These are phyloP conservation scores for Epichloe typhina DNA, from an alignment of 2,329 filamentous ascomycete genomes.

Conservation along the genomic window DNA sequence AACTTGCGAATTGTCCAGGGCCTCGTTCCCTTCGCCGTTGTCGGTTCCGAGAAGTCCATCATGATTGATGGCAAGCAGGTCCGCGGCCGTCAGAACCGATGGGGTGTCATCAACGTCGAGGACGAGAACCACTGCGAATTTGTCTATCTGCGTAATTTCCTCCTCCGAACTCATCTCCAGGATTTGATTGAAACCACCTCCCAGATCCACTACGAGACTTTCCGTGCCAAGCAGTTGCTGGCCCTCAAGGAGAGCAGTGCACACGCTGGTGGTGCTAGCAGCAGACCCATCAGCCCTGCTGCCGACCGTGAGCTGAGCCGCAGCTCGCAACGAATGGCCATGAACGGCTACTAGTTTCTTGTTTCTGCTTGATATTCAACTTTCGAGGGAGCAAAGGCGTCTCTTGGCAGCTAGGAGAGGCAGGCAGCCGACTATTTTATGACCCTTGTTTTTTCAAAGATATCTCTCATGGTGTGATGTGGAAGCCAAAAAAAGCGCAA, in stretches of 20 bases:
- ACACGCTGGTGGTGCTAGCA: conserved; percentile 61
- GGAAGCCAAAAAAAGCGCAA: conserved; percentile 12
- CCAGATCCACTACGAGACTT: conserved; percentile 99
- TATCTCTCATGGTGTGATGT: conserved; percentile 18
- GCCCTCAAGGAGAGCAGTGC: conserved; percentile 97
- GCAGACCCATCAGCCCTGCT: conserved; percentile 82
- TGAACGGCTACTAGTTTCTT: conserved; percentile 82
- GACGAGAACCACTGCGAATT: conserved; percentile 99
- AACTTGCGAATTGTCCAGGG: conserved; percentile 37
- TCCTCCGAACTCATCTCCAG: conserved; percentile 94
- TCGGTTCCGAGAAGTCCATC: conserved; percentile 96
- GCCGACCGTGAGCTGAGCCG: conserved; percentile 94
- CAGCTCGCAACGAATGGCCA: conserved; percentile 91
- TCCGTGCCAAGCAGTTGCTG: conserved; percentile 97
- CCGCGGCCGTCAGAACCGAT: conserved; percentile 94
- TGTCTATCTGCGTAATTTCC: conserved; percentile 94
- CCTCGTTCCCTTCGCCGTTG: conserved; percentile 93
- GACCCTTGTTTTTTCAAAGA: conserved; percentile 11
- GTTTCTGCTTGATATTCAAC: conserved; percentile 17
- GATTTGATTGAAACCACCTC: conserved; percentile 98
- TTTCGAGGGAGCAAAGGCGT: conserved; percentile 22
- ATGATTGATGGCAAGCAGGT: conserved; percentile 96
- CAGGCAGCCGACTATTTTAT: conserved; percentile 10
- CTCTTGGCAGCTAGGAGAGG: conserved; percentile 15
- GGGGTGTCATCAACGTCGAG: conserved; percentile 99